Percentiles rank a stretch among this genome's conserved stretches.
These are phyloP conservation scores for Eucalyptus dawsonii DNA, from an alignment of 345 rosid genomes.

Conservation along the genomic window DNA sequence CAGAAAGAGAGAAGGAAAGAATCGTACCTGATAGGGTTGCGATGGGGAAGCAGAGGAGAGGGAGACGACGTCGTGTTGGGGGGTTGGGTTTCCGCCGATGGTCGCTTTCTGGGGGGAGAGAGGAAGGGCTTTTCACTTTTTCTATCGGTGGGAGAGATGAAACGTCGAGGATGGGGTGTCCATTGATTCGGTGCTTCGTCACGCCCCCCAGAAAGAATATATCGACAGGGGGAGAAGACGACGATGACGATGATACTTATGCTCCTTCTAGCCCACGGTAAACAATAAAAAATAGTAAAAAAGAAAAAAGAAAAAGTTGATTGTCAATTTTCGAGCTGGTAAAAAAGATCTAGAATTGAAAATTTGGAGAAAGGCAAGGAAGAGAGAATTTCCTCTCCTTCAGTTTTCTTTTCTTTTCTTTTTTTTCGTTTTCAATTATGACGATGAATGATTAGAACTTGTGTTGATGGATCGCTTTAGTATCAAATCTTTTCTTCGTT, in stretches of 20 bases:
- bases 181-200: background rate
- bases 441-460: too few relatives aligned
- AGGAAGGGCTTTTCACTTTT: background rate
- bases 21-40: background rate
- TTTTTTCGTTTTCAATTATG: too few relatives aligned
- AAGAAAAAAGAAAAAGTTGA: too few relatives aligned
- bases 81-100: background rate
- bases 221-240: background rate
- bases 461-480: background rate
- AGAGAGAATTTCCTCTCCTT: background rate
- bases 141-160: background rate
- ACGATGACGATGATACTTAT: background rate
- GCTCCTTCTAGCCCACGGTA: background rate
- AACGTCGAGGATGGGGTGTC: background rate
- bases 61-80: background rate
- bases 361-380: background rate
- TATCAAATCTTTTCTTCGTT: background rate
- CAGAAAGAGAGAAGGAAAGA: background rate
- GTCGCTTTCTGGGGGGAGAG: background rate
- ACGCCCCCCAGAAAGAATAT: background rate
- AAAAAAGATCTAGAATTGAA: background rate
- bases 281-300: background rate
- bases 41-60: too few relatives aligned
- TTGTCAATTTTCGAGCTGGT: background rate
- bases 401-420: accelerated